phyloP scores from a whole-genome alignment of 31 red algal genomes.

The Porphyra umbilicalis region DNA sequence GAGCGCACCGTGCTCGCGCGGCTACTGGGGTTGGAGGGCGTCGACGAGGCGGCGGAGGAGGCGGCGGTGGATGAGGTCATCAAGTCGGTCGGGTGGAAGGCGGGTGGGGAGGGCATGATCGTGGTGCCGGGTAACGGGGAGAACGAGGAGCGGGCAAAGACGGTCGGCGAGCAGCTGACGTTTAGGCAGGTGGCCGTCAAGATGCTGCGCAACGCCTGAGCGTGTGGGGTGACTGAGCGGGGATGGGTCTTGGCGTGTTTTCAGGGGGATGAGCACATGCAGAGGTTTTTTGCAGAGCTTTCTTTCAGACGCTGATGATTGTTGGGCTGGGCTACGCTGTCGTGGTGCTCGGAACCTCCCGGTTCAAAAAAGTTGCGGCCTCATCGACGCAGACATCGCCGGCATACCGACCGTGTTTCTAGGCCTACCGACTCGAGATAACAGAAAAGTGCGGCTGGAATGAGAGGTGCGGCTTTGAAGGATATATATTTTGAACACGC shows the following conservation, averaged over 20 bases:
- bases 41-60: conserved; percentile 1
- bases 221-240: no score
- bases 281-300: no score
- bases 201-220: conserved; percentile 35
- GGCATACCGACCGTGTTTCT: no score
- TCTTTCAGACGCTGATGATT: no score
- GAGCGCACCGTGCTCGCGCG: conserved; percentile 14
- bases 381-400: no score
- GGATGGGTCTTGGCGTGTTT: not conserved
- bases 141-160: conserved; percentile 38
- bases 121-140: conserved; percentile 42
- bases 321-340: no score
- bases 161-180: conserved; percentile 54
- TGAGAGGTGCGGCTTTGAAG: no score
- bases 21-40: conserved; percentile 25
- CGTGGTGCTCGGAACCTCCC: no score
- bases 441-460: no score
- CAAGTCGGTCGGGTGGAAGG: conserved; percentile 16
- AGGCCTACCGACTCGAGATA: no score
- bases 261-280: not conserved
- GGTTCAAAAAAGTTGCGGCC: no score
- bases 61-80: conserved; percentile 10
- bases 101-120: conserved; percentile 16
- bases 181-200: conserved; percentile 52
- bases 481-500: not conserved